Conservation (phyloP, 1,284 basidiomycete species). For the Cystobasidium pallidum region DNA sequence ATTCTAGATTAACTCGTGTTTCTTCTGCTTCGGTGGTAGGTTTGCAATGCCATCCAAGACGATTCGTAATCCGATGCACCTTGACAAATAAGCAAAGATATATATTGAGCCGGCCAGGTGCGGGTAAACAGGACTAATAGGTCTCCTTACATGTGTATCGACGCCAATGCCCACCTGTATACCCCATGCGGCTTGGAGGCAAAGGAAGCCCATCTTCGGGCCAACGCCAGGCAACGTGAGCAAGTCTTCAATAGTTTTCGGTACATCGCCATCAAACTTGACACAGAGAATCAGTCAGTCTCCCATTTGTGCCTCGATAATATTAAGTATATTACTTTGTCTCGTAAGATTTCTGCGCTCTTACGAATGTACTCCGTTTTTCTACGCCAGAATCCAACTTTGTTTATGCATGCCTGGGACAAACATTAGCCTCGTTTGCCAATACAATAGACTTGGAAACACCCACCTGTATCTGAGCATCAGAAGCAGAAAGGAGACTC, state of each 20-base stretch:
- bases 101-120: no score
- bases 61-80: constrained; percentile 91
- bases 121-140: not conserved
- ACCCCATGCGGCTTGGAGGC: constrained; percentile 52
- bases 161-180: constrained; percentile 95
- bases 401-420: constrained; percentile 54
- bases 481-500: constrained; percentile 69
- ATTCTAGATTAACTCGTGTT: constrained; percentile 82
- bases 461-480: constrained; percentile 61
- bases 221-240: constrained; percentile 84
- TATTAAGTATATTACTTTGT: no score
- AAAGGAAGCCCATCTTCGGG: constrained; percentile 87
- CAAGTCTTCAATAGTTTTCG: constrained; percentile 80
- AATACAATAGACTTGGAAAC: no score
- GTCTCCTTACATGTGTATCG: constrained; percentile 60
- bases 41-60: constrained; percentile 84
- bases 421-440: not conserved
- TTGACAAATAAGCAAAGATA: constrained; percentile 71
- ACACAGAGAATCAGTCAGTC: not conserved
- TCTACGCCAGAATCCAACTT: constrained; percentile 69
- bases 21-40: constrained; percentile 84
- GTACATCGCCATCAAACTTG: constrained; percentile 77
- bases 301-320: not conserved
- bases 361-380: constrained; percentile 76
- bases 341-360: constrained; percentile 68